Conservation (phyloP, 1,284 basidiomycete genomes). For the Hymenochaete sp. region DNA sequence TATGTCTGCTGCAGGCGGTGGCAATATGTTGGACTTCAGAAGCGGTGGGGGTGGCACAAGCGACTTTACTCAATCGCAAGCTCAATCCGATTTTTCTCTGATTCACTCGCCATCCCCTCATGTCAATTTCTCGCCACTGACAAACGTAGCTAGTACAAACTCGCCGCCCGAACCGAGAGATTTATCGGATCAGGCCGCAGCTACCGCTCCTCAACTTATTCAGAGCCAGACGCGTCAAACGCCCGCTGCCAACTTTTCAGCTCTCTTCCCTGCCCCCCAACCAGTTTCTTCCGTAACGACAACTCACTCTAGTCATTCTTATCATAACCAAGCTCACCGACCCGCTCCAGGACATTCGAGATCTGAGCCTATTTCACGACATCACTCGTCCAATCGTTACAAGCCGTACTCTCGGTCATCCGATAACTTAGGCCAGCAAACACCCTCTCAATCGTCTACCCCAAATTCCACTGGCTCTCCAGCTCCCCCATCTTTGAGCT, state of each 20-base stretch:
- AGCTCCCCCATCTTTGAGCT: conserved; percentile 10
- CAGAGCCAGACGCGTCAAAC: conserved; percentile 3
- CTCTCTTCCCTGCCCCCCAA: conserved; percentile 15
- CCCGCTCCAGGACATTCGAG: conserved; percentile 2
- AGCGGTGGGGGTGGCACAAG: not conserved
- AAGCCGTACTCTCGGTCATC: conserved; percentile 7
- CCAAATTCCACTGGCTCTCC: conserved; percentile 11
- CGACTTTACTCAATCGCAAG: not conserved
- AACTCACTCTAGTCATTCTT: not conserved
- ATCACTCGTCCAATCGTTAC: conserved; percentile 3
- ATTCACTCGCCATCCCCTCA: conserved; percentile 2
- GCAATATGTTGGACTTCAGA: not conserved
- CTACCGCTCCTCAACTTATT: too few relatives aligned
- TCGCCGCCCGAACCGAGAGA: too few relatives aligned
- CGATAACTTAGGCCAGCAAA: not conserved
- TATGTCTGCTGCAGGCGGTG: conserved; percentile 1
- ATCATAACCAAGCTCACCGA: conserved; percentile 1
- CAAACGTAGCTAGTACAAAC: too few relatives aligned
- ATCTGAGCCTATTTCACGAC: conserved; percentile 4
- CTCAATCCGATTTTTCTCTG: not conserved
- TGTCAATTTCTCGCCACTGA: not conserved
- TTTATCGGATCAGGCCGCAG: too few relatives aligned
- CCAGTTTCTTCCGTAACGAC: conserved; percentile 10
- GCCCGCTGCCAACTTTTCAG: conserved; percentile 12
- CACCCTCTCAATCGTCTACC: not conserved